A percentile compares a stretch with the other conserved stretches of the same genome.
Conservation (phyloP, 495 filamentous ascomycete genomes). For the Hyaloscypha hepaticicola region DNA sequence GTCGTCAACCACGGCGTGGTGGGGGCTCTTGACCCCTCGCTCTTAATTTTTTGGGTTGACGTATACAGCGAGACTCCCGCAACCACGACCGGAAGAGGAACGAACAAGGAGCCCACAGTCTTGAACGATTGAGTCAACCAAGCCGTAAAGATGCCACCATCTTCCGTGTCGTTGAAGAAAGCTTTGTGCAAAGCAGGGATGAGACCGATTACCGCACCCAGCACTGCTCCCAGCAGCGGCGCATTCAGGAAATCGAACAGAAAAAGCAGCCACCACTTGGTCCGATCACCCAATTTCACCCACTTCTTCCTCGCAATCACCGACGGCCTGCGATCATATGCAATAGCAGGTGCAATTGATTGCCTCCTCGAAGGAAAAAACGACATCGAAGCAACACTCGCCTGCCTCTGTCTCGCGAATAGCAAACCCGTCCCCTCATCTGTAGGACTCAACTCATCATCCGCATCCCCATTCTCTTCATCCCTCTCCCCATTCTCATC, state of each 20-base stretch:
- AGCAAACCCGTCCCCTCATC: constrained; percentile 18
- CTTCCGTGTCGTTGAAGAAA: constrained; percentile 61
- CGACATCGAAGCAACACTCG: not conserved
- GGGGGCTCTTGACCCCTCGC: constrained; percentile 40
- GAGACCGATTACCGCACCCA: constrained; percentile 63
- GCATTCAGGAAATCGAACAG: constrained; percentile 60
- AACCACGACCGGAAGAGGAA: constrained; percentile 67
- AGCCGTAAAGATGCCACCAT: constrained; percentile 70
- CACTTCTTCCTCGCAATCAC: constrained; percentile 37
- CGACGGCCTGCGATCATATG: constrained; percentile 30
- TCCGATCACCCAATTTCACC: constrained; percentile 37
- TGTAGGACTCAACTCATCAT: constrained; percentile 14
- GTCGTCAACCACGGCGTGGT: constrained; percentile 52
- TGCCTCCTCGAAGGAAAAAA: constrained; percentile 23
- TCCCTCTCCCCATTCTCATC: constrained; percentile 30
- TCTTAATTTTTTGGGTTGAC: constrained; percentile 51
- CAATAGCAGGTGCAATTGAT: not conserved
- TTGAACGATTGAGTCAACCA: constrained; percentile 68
- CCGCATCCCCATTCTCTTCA: constrained; percentile 30
- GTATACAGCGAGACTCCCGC: constrained; percentile 67
- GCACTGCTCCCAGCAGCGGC: constrained; percentile 61
- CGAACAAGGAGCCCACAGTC: constrained; percentile 70
- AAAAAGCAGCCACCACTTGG: constrained; percentile 43
- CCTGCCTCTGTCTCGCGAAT: not conserved
- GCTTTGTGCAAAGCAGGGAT: constrained; percentile 58